These are phyloP conservation scores for Beauveria australis DNA, from an alignment of 2,329 filamentous ascomycete species.

Conservation along the genomic window DNA sequence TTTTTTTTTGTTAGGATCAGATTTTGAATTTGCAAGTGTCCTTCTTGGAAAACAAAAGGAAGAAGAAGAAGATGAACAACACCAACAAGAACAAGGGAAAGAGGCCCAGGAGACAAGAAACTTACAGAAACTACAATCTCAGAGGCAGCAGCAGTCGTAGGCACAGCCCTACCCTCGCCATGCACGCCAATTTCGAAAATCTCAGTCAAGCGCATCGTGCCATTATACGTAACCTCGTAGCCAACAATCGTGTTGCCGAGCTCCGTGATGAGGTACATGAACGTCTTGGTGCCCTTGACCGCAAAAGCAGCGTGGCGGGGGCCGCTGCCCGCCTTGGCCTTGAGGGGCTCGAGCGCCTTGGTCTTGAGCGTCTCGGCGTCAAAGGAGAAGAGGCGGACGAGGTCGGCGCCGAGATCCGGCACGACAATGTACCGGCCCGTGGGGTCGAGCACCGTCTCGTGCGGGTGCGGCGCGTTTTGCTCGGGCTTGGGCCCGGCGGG, in stretches of 20 bases:
- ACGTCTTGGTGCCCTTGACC: constrained; percentile 35
- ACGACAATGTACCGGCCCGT: constrained; percentile 54
- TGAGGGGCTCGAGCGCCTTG: constrained; percentile 29
- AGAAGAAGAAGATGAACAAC: no score
- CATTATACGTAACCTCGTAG: constrained; percentile 46
- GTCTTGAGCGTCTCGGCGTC: constrained; percentile 34
- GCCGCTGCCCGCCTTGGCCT: constrained; percentile 45
- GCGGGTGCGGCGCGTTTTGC: constrained; percentile 53
- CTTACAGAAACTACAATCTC: constrained; percentile 53
- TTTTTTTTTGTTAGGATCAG: not conserved
- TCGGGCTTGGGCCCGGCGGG: constrained; percentile 33
- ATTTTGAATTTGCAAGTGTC: no score
- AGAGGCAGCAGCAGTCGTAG: constrained; percentile 37
- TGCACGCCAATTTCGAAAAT: constrained; percentile 41
- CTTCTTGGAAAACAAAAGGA: no score
- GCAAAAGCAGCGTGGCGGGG: constrained; percentile 59
- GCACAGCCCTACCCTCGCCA: constrained; percentile 32
- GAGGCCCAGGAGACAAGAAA: not conserved
- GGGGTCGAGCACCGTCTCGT: constrained; percentile 58
- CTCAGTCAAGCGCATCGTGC: constrained; percentile 34
- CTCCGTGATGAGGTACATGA: constrained; percentile 55
- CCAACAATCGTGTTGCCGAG: constrained; percentile 48
- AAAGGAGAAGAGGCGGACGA: constrained; percentile 49
- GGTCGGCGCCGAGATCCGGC: constrained; percentile 59
- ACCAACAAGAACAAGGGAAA: no score